phyloP scores from a whole-genome alignment of 2,329 filamentous ascomycete genomes.

The Clarireedia hainanense region DNA sequence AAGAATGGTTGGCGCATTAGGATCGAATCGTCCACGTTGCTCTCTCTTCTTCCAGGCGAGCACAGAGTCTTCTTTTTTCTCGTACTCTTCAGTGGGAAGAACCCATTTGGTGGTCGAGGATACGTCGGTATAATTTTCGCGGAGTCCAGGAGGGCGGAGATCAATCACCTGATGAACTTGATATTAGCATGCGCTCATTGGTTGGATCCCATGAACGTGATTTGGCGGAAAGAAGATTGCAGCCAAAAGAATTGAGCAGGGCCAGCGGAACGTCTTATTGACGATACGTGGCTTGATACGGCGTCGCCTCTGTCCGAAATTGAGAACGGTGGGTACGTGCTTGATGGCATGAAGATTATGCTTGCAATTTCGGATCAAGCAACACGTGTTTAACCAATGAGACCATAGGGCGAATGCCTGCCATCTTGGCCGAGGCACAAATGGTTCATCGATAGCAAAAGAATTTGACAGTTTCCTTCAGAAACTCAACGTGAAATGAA shows the following conservation, averaged over 20 bases:
- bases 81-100: constrained; percentile 81
- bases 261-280: background rate
- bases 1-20: constrained; percentile 66
- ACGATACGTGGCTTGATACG: constrained; percentile 4
- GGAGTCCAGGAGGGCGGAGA: constrained; percentile 65
- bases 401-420: constrained; percentile 5
- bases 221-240: background rate
- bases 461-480: too few species aligned
- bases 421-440: constrained; percentile 1
- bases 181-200: constrained; percentile 10
- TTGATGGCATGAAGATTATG: background rate
- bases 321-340: constrained; percentile 7
- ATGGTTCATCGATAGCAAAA: constrained; percentile 8
- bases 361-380: background rate
- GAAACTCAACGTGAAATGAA: background rate
- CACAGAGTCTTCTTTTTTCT: constrained; percentile 77
- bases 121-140: constrained; percentile 74
- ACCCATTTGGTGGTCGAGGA: constrained; percentile 81
- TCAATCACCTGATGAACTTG: constrained; percentile 58
- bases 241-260: background rate
- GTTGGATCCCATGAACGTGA: background rate
- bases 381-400: constrained; percentile 1
- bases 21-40: constrained; percentile 94
- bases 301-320: background rate
- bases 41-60: constrained; percentile 93